These are phyloP conservation scores for Geranomyces variabilis DNA, from an alignment of 192 early-diverging fungal genomes.

Conservation along the genomic window DNA sequence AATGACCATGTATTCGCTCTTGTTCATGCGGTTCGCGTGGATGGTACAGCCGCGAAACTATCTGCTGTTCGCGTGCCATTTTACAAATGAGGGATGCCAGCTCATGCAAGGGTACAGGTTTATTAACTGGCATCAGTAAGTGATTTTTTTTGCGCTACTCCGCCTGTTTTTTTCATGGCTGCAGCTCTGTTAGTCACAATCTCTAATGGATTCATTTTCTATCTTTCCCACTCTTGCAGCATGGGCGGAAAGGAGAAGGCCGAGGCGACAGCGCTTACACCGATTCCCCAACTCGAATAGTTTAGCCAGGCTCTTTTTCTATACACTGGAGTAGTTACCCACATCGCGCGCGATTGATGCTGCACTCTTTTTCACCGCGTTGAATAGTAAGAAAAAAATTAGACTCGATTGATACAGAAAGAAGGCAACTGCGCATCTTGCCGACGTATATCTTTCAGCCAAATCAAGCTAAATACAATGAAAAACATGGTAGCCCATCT, in stretches of 20 bases:
- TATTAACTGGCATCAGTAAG: constrained; percentile 69
- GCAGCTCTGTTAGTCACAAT: too few relatives aligned
- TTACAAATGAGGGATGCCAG: constrained; percentile 89
- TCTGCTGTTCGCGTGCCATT: constrained; percentile 92
- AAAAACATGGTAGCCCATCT: neutral
- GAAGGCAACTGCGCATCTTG: too few relatives aligned
- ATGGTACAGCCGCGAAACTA: constrained; percentile 89
- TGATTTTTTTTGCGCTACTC: neutral
- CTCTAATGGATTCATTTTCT: too few relatives aligned
- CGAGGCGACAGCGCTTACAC: neutral
- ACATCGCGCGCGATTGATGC: too few relatives aligned
- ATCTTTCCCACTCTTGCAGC: neutral
- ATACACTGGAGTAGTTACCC: too few relatives aligned
- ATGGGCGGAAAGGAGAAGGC: constrained; percentile 32
- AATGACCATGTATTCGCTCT: constrained; percentile 80
- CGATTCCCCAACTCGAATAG: constrained; percentile 8
- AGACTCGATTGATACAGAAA: too few relatives aligned
- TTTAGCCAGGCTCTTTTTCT: too few relatives aligned
- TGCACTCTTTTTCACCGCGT: too few relatives aligned
- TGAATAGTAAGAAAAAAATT: too few relatives aligned
- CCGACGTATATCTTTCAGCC: too few relatives aligned
- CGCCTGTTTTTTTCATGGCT: too few relatives aligned
- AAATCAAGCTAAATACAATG: neutral
- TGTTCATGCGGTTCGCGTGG: constrained; percentile 97
- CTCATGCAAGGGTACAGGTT: constrained; percentile 83